A percentile compares a stretch with the other conserved stretches of the same genome.
phyloP scores from a whole-genome alignment of 345 rosid genomes.

The Gossypium herbaceum region DNA sequence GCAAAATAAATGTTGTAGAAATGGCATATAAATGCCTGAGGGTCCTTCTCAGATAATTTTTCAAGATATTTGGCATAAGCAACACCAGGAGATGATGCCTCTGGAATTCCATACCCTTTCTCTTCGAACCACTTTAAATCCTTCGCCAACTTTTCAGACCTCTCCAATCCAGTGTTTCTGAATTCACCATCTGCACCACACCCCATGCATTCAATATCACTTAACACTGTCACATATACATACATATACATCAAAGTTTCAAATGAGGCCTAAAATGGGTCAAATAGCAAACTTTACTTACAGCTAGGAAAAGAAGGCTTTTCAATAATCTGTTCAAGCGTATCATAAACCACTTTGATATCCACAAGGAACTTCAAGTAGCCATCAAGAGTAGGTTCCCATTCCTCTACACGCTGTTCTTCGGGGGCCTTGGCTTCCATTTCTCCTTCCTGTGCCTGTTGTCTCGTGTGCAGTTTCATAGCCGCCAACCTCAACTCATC shows the following conservation, averaged over 20 bases:
- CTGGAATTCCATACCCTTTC: constrained; percentile 78
- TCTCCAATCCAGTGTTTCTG: constrained; percentile 78
- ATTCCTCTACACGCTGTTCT: constrained; percentile 54
- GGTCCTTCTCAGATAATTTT: constrained; percentile 76
- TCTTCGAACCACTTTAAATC: constrained; percentile 91
- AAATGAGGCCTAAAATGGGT: no score
- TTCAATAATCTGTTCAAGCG: constrained; percentile 70
- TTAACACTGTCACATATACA: neutral
- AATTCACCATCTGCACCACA: constrained; percentile 66
- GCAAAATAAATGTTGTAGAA: constrained; percentile 95
- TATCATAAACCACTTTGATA: constrained; percentile 85
- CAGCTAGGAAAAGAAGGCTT: constrained; percentile 63
- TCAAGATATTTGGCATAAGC: constrained; percentile 56
- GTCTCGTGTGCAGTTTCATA: constrained; percentile 81
- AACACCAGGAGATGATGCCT: constrained; percentile 73
- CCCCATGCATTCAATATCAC: neutral
- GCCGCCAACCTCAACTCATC: constrained; percentile 99
- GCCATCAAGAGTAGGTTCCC: constrained; percentile 84
- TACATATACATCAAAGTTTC: no score
- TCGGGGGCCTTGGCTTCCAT: constrained; percentile 68
- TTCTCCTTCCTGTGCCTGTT: constrained; percentile 89
- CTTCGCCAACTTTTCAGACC: constrained; percentile 57
- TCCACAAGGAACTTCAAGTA: constrained; percentile 87
- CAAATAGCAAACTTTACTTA: constrained; percentile 33
- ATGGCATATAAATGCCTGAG: constrained; percentile 94